phyloP scores from a whole-genome alignment of 495 filamentous ascomycete species.

The Trichocladium uniseriatum region DNA sequence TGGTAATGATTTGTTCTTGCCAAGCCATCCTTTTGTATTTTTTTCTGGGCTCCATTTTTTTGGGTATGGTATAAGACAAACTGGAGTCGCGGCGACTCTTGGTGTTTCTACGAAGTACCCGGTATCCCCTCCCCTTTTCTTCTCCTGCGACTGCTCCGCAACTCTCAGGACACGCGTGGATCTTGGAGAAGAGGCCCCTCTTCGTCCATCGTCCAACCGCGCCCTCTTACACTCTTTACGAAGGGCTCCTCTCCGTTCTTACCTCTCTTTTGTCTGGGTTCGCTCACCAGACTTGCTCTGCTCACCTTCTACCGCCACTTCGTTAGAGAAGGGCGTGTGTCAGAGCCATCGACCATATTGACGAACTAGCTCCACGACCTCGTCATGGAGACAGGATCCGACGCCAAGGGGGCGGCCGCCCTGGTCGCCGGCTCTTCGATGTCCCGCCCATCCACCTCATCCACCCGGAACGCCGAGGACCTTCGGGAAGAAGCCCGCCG shows the following conservation, averaged over 20 bases:
- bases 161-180: background rate
- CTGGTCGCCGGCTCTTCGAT: background rate
- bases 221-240: background rate
- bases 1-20: constrained; percentile 7
- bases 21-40: background rate
- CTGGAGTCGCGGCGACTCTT: too few species aligned
- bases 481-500: constrained; percentile 37
- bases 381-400: background rate
- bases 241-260: background rate
- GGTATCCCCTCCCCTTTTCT: background rate
- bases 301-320: background rate
- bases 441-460: constrained; percentile 32
- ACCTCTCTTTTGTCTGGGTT: background rate
- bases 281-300: background rate
- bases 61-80: background rate
- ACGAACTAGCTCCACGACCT: background rate
- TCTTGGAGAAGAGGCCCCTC: constrained; percentile 7
- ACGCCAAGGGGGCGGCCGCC: background rate
- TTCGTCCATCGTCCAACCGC: constrained; percentile 4
- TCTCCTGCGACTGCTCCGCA: background rate
- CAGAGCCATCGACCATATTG: too few species aligned
- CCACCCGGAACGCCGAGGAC: constrained; percentile 34
- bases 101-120: too few species aligned
- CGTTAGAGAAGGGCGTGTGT: background rate
- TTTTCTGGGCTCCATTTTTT: background rate